These are phyloP conservation scores for Arthrobotrys conoides DNA, from an alignment of 2,329 filamentous ascomycete genomes.

Conservation along the genomic window DNA sequence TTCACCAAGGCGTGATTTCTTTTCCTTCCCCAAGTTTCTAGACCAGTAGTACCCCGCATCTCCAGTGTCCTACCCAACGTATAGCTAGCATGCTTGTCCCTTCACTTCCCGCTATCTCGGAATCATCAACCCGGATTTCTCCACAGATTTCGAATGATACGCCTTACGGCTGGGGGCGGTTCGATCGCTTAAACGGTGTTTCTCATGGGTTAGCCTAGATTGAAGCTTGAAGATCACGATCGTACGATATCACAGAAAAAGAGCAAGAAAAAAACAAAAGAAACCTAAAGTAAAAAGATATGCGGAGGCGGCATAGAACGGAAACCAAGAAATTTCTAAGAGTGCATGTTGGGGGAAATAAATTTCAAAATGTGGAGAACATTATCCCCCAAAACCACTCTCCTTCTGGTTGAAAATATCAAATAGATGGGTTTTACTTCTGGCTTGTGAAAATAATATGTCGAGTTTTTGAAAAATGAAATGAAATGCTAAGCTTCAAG, in stretches of 20 bases:
- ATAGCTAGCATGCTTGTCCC: conserved; percentile 3
- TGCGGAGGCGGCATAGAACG: conserved; percentile 21
- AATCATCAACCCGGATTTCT: conserved; percentile 43
- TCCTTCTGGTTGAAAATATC: background rate
- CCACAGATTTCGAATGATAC: conserved; percentile 24
- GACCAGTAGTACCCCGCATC: conserved; percentile 15
- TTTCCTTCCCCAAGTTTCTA: conserved; percentile 2
- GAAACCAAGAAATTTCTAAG: background rate
- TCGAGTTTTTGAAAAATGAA: conserved; percentile 21
- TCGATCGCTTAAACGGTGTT: conserved; percentile 12
- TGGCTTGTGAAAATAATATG: conserved; percentile 24
- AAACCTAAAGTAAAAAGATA: conserved; percentile 10
- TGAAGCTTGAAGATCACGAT: conserved; percentile 9
- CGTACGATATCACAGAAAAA: conserved; percentile 22
- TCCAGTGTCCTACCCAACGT: background rate
- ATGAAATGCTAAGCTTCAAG: conserved; percentile 29
- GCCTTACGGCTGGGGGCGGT: conserved; percentile 9
- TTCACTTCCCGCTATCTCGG: conserved; percentile 18
- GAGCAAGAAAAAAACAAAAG: background rate
- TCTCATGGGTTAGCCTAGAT: conserved; percentile 6
- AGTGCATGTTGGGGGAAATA: background rate
- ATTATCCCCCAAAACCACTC: background rate
- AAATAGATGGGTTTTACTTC: background rate
- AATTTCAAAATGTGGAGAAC: conserved; percentile 19
- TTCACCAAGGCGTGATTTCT: conserved; percentile 2